These are phyloP conservation scores for Pelargonium fulgidum DNA, from an alignment of 441 rosid species.

Conservation along the genomic window DNA sequence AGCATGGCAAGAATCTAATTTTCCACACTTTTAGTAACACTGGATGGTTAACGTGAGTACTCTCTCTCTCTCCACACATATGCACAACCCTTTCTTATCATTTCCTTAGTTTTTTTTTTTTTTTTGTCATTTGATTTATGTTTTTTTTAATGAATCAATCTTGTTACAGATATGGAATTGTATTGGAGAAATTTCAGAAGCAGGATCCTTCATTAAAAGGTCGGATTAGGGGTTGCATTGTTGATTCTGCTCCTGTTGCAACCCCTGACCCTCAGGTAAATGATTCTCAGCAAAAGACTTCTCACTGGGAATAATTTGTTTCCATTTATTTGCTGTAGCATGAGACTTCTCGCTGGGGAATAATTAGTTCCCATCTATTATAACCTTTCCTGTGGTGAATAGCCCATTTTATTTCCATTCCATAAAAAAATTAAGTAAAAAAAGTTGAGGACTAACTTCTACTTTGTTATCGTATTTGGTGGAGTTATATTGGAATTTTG, in stretches of 20 bases:
- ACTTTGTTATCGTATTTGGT: too few species aligned
- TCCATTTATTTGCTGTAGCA: too few species aligned
- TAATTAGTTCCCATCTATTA: too few species aligned
- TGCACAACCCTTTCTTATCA: too few species aligned
- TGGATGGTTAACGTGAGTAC: constrained; percentile 84
- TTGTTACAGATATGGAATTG: constrained; percentile 69
- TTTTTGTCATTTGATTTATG: too few species aligned
- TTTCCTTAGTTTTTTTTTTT: neutral
- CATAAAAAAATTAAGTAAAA: too few species aligned
- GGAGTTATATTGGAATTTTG: too few species aligned
- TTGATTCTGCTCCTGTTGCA: constrained; percentile 98
- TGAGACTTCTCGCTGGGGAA: too few species aligned
- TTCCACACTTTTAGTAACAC: constrained; percentile 98
- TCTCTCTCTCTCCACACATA: constrained; percentile 9
- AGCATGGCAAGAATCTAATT: constrained; percentile 68
- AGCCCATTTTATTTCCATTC: too few species aligned
- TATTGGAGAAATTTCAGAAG: constrained; percentile 77
- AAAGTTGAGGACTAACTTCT: too few species aligned
- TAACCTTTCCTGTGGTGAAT: too few species aligned
- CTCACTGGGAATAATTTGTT: too few species aligned
- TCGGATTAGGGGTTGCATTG: constrained; percentile 80
- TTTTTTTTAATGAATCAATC: neutral
- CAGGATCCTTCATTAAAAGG: constrained; percentile 56
- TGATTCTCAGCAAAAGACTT: neutral
- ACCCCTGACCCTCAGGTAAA: constrained; percentile 86